Percentiles rank a stretch among this genome's conserved stretches.
Conservation (phyloP, 1,284 basidiomycete genomes). For the Apiotrichum gamsii region DNA sequence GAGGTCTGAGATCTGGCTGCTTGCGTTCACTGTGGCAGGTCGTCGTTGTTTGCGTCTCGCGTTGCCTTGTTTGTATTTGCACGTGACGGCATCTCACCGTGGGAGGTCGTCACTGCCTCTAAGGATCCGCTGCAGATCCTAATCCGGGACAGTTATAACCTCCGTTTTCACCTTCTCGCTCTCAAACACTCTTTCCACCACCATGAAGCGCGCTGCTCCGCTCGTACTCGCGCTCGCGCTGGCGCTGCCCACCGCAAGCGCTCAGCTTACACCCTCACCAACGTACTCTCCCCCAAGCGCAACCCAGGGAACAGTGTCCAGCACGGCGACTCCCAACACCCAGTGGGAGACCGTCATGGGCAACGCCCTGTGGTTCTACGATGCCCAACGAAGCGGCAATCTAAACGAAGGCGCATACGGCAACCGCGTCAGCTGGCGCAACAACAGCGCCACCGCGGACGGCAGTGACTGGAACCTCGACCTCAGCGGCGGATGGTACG, state of each 20-base stretch:
- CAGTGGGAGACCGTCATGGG: conserved; percentile 78
- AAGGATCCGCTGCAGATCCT: no score
- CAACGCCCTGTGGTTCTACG: conserved; percentile 79
- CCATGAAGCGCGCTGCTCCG: neutral
- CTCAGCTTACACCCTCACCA: conserved; percentile 36
- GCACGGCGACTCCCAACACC: conserved; percentile 55
- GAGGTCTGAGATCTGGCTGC: no score
- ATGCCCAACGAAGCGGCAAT: conserved; percentile 76
- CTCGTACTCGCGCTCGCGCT: neutral
- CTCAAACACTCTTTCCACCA: neutral
- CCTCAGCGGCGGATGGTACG: conserved; percentile 80
- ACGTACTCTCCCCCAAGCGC: conserved; percentile 53
- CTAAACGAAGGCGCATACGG: conserved; percentile 54
- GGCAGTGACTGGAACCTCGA: conserved; percentile 68
- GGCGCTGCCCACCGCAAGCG: neutral
- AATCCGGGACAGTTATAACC: no score
- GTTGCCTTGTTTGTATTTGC: no score
- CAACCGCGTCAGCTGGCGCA: conserved; percentile 79
- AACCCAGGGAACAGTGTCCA: conserved; percentile 53
- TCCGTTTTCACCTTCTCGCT: neutral
- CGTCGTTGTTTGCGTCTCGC: no score
- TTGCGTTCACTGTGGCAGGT: no score
- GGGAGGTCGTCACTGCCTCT: no score
- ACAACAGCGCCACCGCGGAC: conserved; percentile 68
- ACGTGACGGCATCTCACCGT: no score